Percentiles rank a stretch among this genome's conserved stretches.
These are phyloP conservation scores for Backusella morwellensis DNA, from an alignment of 192 early-diverging fungal species.

Conservation along the genomic window DNA sequence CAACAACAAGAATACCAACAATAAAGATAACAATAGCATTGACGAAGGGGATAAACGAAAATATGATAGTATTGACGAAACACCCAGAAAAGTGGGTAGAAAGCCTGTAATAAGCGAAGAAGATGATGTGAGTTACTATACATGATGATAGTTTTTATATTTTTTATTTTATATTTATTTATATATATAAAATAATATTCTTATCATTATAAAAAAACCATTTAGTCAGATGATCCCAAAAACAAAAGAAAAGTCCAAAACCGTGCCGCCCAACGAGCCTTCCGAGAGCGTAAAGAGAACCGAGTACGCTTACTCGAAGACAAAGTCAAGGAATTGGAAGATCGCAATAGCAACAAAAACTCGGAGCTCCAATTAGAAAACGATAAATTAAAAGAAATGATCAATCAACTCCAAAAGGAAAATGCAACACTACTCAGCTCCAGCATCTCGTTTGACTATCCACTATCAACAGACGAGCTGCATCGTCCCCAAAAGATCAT, in stretches of 20 bases:
- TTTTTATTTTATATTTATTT: background rate
- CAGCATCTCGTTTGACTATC: background rate
- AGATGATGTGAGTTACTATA: background rate
- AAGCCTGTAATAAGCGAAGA: conserved; percentile 9
- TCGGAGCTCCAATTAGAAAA: background rate
- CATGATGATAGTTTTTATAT: background rate
- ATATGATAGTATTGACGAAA: background rate
- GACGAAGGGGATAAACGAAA: conserved; percentile 3
- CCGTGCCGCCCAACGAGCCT: conserved; percentile 68
- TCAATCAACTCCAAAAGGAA: background rate
- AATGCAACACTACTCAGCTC: background rate
- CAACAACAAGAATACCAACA: background rate
- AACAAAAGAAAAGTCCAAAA: conserved; percentile 46
- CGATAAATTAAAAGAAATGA: background rate
- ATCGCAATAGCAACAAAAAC: background rate
- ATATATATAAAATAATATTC: background rate
- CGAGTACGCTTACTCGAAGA: conserved; percentile 58
- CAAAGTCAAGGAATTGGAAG: conserved; percentile 5
- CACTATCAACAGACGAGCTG: background rate
- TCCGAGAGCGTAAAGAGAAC: conserved; percentile 66
- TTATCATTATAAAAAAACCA: background rate
- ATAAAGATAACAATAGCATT: background rate
- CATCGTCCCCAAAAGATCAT: background rate
- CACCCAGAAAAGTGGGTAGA: conserved; percentile 7
- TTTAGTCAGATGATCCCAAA: conserved; percentile 7